Percentiles rank a stretch among this genome's conserved stretches.
These are phyloP conservation scores for Fusarium sp. DNA, from an alignment of 2,329 filamentous ascomycete species.

Conservation along the genomic window DNA sequence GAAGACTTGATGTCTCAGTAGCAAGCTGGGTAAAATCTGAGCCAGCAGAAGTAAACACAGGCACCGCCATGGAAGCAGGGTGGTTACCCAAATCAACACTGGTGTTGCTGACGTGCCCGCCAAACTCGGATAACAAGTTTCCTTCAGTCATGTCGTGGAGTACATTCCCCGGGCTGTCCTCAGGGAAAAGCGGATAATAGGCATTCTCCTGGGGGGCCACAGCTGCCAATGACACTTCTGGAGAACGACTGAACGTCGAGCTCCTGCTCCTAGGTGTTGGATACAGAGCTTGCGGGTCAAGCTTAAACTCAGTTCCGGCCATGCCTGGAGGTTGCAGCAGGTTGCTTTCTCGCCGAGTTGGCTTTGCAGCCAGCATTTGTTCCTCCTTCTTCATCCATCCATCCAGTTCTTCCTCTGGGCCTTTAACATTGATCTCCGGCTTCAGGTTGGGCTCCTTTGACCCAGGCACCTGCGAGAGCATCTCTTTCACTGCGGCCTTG, in stretches of 20 bases:
- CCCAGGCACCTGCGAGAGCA: not conserved
- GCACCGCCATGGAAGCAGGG: not conserved
- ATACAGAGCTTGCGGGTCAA: not conserved
- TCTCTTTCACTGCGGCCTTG: not conserved
- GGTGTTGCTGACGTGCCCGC: not conserved
- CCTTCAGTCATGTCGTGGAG: not conserved
- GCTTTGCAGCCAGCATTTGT: not conserved
- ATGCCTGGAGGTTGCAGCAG: not conserved
- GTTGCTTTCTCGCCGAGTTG: not conserved
- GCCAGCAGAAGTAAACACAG: not conserved
- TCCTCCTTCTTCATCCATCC: not conserved
- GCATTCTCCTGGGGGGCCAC: not conserved
- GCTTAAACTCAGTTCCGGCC: not conserved
- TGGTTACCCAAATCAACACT: not conserved
- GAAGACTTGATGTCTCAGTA: not conserved
- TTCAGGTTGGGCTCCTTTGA: not conserved
- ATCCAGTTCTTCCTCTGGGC: not conserved
- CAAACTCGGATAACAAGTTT: not conserved
- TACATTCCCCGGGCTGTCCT: not conserved
- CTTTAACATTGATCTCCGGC: not conserved
- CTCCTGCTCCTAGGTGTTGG: not conserved
- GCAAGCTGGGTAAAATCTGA: no score
- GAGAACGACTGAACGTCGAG: not conserved
- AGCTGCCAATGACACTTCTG: not conserved
- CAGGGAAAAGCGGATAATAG: not conserved